Evolutionary conservation across 1,139 yeast genomes (phyloP).

Genomic region (Pichia terricola): DNA sequence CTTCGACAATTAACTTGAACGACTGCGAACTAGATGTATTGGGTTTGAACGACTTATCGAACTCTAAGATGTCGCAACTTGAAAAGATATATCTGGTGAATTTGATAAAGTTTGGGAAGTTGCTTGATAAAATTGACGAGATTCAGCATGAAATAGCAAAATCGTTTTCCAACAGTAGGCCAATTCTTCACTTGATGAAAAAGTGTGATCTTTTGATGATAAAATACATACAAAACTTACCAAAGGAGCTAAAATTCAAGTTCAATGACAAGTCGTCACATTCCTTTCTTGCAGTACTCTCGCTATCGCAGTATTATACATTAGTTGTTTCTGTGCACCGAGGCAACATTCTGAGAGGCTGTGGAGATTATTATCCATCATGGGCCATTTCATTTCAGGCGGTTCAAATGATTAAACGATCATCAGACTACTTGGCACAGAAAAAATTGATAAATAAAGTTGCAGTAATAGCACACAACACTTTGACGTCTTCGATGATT

Average conservation of each 20-base stretch:
- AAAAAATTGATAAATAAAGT: constrained; percentile 39
- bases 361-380: constrained; percentile 56
- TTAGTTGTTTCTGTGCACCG: constrained; percentile 64
- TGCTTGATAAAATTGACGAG: constrained; percentile 61
- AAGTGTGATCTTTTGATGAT: constrained; percentile 72
- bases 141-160: constrained; percentile 50
- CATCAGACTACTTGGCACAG: constrained; percentile 49
- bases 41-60: constrained; percentile 52
- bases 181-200: constrained; percentile 35
- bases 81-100: constrained; percentile 53
- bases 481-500: constrained; percentile 57
- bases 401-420: constrained; percentile 67
- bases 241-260: constrained; percentile 54
- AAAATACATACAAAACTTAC: constrained; percentile 65
- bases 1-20: constrained; percentile 56
- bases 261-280: constrained; percentile 42
- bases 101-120: constrained; percentile 59
- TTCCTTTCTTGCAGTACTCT: constrained; percentile 50
- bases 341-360: constrained; percentile 49
- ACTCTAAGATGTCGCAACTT: constrained; percentile 35
- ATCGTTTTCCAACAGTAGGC: constrained; percentile 4
- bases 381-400: constrained; percentile 86
- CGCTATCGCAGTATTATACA: constrained; percentile 68
- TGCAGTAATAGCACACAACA: constrained; percentile 49
- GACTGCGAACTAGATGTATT: constrained; percentile 78